Base-by-base conservation (phyloP, 148 eudicot genomes). In the Polygonum aviculare region DNA sequence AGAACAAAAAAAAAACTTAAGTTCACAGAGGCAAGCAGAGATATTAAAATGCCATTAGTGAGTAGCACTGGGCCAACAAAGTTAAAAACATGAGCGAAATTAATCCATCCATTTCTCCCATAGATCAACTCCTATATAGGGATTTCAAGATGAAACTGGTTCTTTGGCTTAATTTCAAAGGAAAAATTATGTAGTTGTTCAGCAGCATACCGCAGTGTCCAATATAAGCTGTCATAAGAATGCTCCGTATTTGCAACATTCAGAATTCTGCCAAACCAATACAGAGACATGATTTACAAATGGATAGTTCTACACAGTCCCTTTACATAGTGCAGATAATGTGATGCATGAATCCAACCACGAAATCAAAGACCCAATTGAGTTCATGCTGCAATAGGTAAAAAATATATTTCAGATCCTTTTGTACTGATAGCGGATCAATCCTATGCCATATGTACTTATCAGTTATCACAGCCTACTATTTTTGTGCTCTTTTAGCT, bases 201-300 rank as follows among this genome's bases (percentile, higher is more conserved):
- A 38, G 81, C 47, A 78, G 75, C 89, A 74, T 85, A 95, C 98
- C 99, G 82, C 76, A 95, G 72, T 73, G 93, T 88, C 99, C 99
- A 95, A 36, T 89, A 83, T 72, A 95, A 83, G 82, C 89, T 88
- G 80, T 90, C 99, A 81, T 93, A 93, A 75, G 86, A 75, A 83
- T 93, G 94, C 79, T 86, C 89, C 79, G 79, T 76, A 78, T 81
- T 91, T 35, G 96, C 96, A 77, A 87, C 90, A 83, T 84, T 87
- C 57, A 91, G 78, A 77, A 87, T 87, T 84, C 99, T 95, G 86
- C 21, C 44, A 67, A 67, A 67, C 19, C 41, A 36, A 67, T 35
- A 67, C 21, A 67, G 4, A 65, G 12, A 31, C 5, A 14, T n/a
- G 40, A 35, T 33, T 63, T 31, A 15, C 72, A 67, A n/a, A 57